Evolutionary conservation across 2,329 filamentous ascomycete genomes (phyloP).

Genomic region (Biscogniauxia sp.): DNA sequence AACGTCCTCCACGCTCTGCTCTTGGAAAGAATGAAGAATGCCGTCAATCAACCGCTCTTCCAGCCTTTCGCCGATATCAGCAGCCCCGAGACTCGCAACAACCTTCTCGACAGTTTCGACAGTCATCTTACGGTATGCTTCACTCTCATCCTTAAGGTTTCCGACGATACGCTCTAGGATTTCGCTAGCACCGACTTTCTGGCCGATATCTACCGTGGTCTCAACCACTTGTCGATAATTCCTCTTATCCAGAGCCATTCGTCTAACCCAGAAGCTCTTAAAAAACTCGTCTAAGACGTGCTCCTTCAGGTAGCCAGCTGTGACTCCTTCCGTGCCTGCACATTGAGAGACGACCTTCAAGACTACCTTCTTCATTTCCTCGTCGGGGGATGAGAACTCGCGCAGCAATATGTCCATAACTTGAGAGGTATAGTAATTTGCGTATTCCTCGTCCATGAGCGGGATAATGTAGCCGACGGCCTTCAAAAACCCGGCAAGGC

Average conservation of each 20-base stretch:
- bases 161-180: slow-evolving; percentile 90
- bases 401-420: slow-evolving; percentile 98
- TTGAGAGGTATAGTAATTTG: slow-evolving; percentile 97
- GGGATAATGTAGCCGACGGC: slow-evolving; percentile 98
- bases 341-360: slow-evolving; percentile 97
- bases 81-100: slow-evolving; percentile 86
- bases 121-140: slow-evolving; percentile 98
- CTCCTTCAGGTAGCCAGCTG: slow-evolving; percentile 90
- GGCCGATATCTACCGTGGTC: slow-evolving; percentile 92
- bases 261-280: slow-evolving; percentile 96
- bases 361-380: slow-evolving; percentile 99
- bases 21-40: slow-evolving; percentile 94
- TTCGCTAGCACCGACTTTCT: slow-evolving; percentile 96
- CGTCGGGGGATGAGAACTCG: slow-evolving; percentile 94
- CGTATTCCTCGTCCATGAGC: slow-evolving; percentile 98
- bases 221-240: slow-evolving; percentile 98
- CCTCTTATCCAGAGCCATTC: slow-evolving; percentile 95
- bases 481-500: slow-evolving; percentile 92
- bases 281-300: slow-evolving; percentile 95
- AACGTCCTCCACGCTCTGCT: slow-evolving; percentile 94
- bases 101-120: slow-evolving; percentile 97
- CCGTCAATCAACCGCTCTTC: slow-evolving; percentile 95
- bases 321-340: slow-evolving; percentile 90
- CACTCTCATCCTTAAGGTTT: slow-evolving; percentile 97
- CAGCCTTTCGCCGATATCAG: slow-evolving; percentile 87